phyloP scores from a whole-genome alignment of 257 asterid species.

The Solanum rostratum region DNA sequence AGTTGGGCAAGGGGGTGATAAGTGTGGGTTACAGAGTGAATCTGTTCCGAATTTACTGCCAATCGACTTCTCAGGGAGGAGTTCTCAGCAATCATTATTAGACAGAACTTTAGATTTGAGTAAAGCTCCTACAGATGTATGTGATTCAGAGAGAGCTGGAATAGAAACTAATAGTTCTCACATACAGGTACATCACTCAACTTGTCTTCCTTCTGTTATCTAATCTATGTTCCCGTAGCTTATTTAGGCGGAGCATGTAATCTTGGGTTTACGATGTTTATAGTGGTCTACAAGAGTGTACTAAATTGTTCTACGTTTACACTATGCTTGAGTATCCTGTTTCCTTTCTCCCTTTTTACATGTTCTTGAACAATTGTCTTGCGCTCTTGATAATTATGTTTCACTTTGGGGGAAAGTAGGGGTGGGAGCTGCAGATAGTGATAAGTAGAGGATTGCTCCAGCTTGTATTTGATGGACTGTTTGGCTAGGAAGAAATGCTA shows the following conservation, averaged over 20 bases:
- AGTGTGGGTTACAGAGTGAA: slow-evolving; percentile 16
- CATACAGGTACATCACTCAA: slow-evolving; percentile 27
- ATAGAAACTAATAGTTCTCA: slow-evolving; percentile 18
- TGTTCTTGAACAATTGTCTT: not conserved
- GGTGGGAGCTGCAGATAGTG: too few species aligned
- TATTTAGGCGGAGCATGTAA: not conserved
- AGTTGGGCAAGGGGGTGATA: slow-evolving; percentile 16
- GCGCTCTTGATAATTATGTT: not conserved
- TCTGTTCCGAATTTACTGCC: slow-evolving; percentile 15
- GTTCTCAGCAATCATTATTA: slow-evolving; percentile 28
- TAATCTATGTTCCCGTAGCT: not conserved
- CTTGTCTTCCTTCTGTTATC: not conserved
- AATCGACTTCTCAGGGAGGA: slow-evolving; percentile 20
- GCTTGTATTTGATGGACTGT: too few species aligned
- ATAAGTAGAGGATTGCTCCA: too few species aligned
- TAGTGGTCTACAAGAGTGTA: not conserved
- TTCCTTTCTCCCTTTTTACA: not conserved
- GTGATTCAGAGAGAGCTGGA: slow-evolving; percentile 23
- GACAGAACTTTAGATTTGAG: slow-evolving; percentile 21
- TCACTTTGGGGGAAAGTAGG: too few species aligned
- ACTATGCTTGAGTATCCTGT: not conserved
- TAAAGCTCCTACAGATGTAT: slow-evolving; percentile 6
- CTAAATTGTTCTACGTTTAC: not conserved
- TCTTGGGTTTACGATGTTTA: not conserved
- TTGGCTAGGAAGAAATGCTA: too few species aligned